Percentiles rank a stretch among this genome's conserved stretches.
These are phyloP conservation scores for Clavispora phyllophila DNA, from an alignment of 805 yeast genomes.

Conservation along the genomic window DNA sequence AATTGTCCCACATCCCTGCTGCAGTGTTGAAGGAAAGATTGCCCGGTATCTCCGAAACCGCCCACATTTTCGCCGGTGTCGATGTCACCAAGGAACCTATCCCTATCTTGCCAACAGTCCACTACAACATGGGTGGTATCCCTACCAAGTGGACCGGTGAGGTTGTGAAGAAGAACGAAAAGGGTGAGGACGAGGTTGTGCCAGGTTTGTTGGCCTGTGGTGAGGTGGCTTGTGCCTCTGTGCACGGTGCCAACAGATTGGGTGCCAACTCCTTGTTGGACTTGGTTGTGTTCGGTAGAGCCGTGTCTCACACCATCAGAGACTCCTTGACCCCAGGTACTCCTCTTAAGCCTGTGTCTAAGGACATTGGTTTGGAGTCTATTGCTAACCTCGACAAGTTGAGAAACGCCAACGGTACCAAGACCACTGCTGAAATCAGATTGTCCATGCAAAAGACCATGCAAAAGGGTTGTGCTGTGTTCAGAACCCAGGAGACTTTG, in stretches of 20 bases:
- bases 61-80: slow-evolving; percentile 97
- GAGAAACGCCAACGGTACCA: slow-evolving; percentile 80
- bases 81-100: slow-evolving; percentile 99
- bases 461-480: slow-evolving; percentile 97
- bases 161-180: slow-evolving; percentile 74
- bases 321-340: slow-evolving; percentile 83
- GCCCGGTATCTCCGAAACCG: slow-evolving; percentile 99
- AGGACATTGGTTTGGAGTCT: slow-evolving; percentile 84
- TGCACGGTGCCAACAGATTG: slow-evolving; percentile 98
- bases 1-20: slow-evolving; percentile 90
- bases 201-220: slow-evolving; percentile 97
- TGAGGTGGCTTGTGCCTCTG: slow-evolving; percentile 98
- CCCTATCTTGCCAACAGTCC: slow-evolving; percentile 97
- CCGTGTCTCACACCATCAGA: slow-evolving; percentile 87
- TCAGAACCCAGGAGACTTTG: slow-evolving; percentile 87
- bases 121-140: slow-evolving; percentile 99
- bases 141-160: slow-evolving; percentile 98
- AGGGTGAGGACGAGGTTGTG: slow-evolving; percentile 85
- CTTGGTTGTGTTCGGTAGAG: slow-evolving; percentile 97
- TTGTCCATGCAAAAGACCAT: slow-evolving; percentile 88
- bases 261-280: slow-evolving; percentile 98
- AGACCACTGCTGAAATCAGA: slow-evolving; percentile 84
- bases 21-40: slow-evolving; percentile 88
- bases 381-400: slow-evolving; percentile 84
- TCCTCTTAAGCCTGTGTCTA: slow-evolving; percentile 77